Evolutionary conservation across 1,139 yeast genomes (phyloP), one percentile per base, ranked within the genome.

Genomic region (Kodamaea plutei): DNA sequence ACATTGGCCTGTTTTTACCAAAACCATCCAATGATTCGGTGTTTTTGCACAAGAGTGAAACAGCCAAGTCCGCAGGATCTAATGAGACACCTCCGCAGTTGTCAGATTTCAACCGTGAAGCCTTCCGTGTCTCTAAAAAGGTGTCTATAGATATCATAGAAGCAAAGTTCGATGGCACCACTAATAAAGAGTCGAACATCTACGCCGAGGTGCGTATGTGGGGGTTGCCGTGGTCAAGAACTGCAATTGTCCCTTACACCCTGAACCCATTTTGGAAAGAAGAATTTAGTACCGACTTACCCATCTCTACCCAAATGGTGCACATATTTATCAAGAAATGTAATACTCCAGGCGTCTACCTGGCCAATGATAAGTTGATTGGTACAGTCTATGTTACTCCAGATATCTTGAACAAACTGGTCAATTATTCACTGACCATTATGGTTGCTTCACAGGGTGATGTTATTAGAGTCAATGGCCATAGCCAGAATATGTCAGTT

Each of bases 201-300:
- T 82, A 79, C 46, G 73, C 80, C 2, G 88, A 81, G 46, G 63
- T 82, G 3, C 56, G 69, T 8, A 64, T 80, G 57, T 81, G 88
- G 87, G 78, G 74, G 5, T 61, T 70, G 15, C 76, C 81, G 0
- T 79, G 85, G 84, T 79, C 79, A 25, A 62, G 81, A 44, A 80
- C 89, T 0, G 79, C 87, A 0, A 56, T 70, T 13, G 84, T 80
- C 0, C 55, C 61, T 22, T 62, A 65, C 34, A 54, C 71, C 0
- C 45, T 52, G 8, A 65, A 69, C 35, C 84, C 85, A 3, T 83
- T 83, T 49, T 83, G 89, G 84, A 78, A 83, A 48, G 89, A 83
- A 46, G 71, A 66, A 26, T 76, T 79, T 45, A 56, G 69, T 2
- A 57, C 84, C 8, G 75, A 77, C 33, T 60, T 79, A 38, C 70